Base-by-base conservation (phyloP, 306 rosid species). In the Hippophae tibetana region DNA sequence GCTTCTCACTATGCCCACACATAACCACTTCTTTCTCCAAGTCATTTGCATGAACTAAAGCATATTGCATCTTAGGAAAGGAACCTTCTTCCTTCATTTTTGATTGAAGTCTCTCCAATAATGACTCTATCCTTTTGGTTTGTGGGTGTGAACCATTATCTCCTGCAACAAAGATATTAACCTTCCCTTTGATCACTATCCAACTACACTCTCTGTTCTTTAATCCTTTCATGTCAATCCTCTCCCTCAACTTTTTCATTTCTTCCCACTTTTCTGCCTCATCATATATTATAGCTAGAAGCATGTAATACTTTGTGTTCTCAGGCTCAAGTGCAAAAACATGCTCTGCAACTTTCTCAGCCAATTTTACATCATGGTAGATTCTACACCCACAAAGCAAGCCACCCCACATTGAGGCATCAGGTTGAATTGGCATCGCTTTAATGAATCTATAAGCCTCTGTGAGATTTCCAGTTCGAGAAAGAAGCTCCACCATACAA, bases 211-310 rank as follows among this genome's bases (percentile, higher is more conserved):
- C 89, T 3, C 82, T 88, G 42, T 61, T 77, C 74, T 73, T 82
- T 42, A 85, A 72, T 14, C 84, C 77, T 14, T 31, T 58, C 56
- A 55, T 77, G 54, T 86, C 78, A 23, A 85, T 85, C 64, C 54
- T 77, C 72, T 72, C 72, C 25, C 89, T 25, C 61, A 82, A 47
- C 8, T 57, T 77, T 48, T 77, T 76, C 47, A 77, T 80, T 61
- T 79, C 85, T 77, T 82, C 89, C 94, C 94, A 85, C 65, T 82
- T 82, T 50, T 85, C 84, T 51, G 84, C 86, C 74, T 79, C 89
- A 13, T 86, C 93, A 68, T 85, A 85, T 46, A 85, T 75, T 69
- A 82, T 82, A 0, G 86, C 79, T 60, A 85, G 73, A 70, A 85
- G 88, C 55, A 82, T 75, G 70, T 82, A 85, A 52, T 82, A 85